Evolutionary conservation across 305 asterid species (phyloP), one percentile per base, ranked within the genome.

Genomic region (Solanum hybrid): DNA sequence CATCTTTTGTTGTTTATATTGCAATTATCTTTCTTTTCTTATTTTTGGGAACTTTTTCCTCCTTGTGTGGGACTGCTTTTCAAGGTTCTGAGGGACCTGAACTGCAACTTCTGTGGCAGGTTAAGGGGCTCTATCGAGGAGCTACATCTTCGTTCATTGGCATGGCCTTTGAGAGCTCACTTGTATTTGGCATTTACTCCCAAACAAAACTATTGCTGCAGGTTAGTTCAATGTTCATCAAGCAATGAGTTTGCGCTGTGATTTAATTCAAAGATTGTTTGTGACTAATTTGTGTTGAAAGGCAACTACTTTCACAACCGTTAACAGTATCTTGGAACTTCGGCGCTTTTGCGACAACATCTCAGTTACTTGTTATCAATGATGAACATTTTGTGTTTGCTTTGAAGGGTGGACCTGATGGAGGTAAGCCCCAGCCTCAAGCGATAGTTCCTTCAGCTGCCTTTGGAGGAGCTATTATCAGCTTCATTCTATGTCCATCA

Each of bases 101-200:
- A 32, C 31, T 84, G 87, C 64, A 16, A 84, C 20, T 51, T 84
- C 87, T 51, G 86, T 90, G 91, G 92, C 94, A 96, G 99, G 96
- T 96, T 89, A 94, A 94, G 93, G 99, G 99, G 88, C 98, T 97
- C 60, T 97, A 97, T 89, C 94, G 98, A 76, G 99, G 99, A 77
- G 99, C 99, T 51, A 95, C 99, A 76, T 92, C 99, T 90, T 96
- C 99, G 34, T 96, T 97, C 90, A 91, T 96, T 82, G 99, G 99
- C 87, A 94, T 97, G 99, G 98, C 99, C 76, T 91, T 95, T 88
- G 99, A 97, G 93, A 95, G 99, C 90, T 97, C 99, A 88, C 97
- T 97, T 89, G 95, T 93, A 86, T 97, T 96, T 91, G 99, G 99
- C 90, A 94, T 97, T 89, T 97, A 96, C 93, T 96, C 99, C 71